Evolutionary conservation across 768 basidiomycete species (phyloP).

Genomic region (Punctularia strigosozonata): DNA sequence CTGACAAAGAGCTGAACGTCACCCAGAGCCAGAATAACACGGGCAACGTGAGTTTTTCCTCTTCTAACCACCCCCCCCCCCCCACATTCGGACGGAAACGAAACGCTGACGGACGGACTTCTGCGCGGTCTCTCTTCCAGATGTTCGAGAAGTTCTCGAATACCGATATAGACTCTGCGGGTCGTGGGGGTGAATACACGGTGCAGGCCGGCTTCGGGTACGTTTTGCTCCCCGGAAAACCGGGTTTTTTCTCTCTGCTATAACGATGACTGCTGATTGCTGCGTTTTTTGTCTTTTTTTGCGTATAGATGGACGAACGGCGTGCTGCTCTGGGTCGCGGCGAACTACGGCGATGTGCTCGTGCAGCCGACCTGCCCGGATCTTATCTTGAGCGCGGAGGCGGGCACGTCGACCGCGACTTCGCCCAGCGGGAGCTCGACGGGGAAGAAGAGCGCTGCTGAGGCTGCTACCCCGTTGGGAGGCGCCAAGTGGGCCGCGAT

Average conservation of each 20-base stretch:
- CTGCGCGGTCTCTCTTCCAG: slow-evolving; percentile 22
- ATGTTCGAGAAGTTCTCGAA: slow-evolving; percentile 89
- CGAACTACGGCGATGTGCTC: slow-evolving; percentile 49
- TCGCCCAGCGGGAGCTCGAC: too few species aligned
- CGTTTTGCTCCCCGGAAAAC: background rate
- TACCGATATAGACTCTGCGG: slow-evolving; percentile 66
- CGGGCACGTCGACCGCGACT: too few species aligned
- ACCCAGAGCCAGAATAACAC: slow-evolving; percentile 55
- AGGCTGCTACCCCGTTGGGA: too few species aligned
- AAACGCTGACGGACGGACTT: background rate
- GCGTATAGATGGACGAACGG: slow-evolving; percentile 78
- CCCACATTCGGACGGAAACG: background rate
- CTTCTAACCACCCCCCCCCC: background rate
- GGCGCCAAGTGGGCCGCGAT: too few species aligned
- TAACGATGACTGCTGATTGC: too few species aligned
- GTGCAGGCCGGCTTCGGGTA: slow-evolving; percentile 72
- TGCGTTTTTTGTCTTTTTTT: too few species aligned
- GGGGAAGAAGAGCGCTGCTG: too few species aligned
- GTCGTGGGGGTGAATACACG: slow-evolving; percentile 78
- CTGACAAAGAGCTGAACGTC: slow-evolving; percentile 57
- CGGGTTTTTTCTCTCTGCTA: background rate
- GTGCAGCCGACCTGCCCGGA: slow-evolving; percentile 57
- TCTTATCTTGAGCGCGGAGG: too few species aligned
- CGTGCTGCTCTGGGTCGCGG: slow-evolving; percentile 63
- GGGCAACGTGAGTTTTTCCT: slow-evolving; percentile 49